Evolutionary conservation across 306 rosid species (phyloP).

Genomic region (Gynostemma pentaphyllum): DNA sequence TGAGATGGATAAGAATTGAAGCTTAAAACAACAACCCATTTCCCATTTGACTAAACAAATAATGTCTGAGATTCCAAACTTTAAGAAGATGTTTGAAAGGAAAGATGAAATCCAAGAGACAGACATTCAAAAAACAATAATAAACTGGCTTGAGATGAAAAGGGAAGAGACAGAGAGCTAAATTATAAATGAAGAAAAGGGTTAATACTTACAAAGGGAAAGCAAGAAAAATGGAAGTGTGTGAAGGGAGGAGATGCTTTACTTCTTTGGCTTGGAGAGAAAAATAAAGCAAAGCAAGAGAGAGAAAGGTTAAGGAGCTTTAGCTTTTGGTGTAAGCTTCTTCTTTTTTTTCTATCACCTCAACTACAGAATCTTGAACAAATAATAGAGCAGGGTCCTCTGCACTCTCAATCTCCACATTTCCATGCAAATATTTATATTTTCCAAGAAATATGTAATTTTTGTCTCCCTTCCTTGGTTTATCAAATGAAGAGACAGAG

Average conservation of each 20-base stretch:
- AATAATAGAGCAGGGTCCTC: background rate
- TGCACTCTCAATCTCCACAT: conserved; percentile 23
- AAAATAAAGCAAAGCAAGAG: conserved; percentile 18
- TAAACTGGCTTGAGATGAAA: conserved; percentile 16
- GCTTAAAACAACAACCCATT: conserved; percentile 25
- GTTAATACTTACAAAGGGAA: conserved; percentile 65
- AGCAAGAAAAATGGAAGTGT: conserved; percentile 35
- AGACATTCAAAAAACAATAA: conserved; percentile 30
- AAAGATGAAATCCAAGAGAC: conserved; percentile 28
- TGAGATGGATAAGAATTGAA: conserved; percentile 21
- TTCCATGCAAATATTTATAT: conserved; percentile 41
- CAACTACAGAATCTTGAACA: conserved; percentile 25
- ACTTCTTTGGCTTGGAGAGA: conserved; percentile 46
- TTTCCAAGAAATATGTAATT: conserved; percentile 30
- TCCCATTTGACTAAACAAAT: conserved; percentile 34
- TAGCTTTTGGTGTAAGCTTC: conserved; percentile 64
- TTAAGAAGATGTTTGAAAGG: conserved; percentile 37
- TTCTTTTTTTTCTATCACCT: conserved; percentile 20
- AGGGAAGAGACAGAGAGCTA: conserved; percentile 32
- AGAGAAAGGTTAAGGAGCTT: conserved; percentile 27
- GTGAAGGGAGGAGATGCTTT: conserved; percentile 49
- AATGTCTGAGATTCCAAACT: conserved; percentile 48
- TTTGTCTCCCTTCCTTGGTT: conserved; percentile 35
- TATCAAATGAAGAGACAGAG: background rate
- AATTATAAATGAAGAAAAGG: conserved; percentile 51